Conservation (phyloP, 2,329 filamentous ascomycete species). For the Coccinonectria pachysandricola region DNA sequence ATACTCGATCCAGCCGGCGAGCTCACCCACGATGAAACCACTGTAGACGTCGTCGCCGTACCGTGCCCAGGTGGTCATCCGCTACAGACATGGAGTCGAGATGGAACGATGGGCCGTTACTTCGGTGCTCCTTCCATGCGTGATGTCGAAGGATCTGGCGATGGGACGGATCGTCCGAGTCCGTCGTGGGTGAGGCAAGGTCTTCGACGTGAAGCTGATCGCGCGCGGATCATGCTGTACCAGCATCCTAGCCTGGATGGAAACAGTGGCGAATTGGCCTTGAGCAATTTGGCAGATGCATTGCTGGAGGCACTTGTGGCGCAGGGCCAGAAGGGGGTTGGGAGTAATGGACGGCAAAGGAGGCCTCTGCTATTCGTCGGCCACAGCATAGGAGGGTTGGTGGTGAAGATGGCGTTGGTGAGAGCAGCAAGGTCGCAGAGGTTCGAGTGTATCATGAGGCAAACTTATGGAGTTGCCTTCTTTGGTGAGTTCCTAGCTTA, state of each 20-base stretch:
- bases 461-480: constrained; percentile 52
- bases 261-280: constrained; percentile 28
- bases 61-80: constrained; percentile 44
- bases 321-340: constrained; percentile 24
- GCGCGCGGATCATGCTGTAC: constrained; percentile 41
- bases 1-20: constrained; percentile 25
- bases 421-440: constrained; percentile 30
- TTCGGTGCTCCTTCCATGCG: constrained; percentile 33
- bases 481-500: constrained; percentile 43
- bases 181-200: constrained; percentile 45
- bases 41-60: constrained; percentile 42
- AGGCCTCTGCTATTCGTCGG: constrained; percentile 50
- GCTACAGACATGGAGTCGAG: constrained; percentile 42
- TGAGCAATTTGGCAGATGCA: constrained; percentile 35
- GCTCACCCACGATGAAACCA: constrained; percentile 39
- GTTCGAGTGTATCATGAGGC: constrained; percentile 36
- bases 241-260: constrained; percentile 33
- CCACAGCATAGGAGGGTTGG: constrained; percentile 51
- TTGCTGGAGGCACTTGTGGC: constrained; percentile 33
- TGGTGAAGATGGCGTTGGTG: constrained; percentile 46
- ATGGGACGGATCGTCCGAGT: constrained; percentile 12
- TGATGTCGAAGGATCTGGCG: constrained; percentile 20
- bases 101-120: constrained; percentile 37
- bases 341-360: constrained; percentile 11
- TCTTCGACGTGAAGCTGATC: constrained; percentile 35